Conservation (phyloP, 1,139 yeast species). For the Scheffersomyces quercinus region DNA sequence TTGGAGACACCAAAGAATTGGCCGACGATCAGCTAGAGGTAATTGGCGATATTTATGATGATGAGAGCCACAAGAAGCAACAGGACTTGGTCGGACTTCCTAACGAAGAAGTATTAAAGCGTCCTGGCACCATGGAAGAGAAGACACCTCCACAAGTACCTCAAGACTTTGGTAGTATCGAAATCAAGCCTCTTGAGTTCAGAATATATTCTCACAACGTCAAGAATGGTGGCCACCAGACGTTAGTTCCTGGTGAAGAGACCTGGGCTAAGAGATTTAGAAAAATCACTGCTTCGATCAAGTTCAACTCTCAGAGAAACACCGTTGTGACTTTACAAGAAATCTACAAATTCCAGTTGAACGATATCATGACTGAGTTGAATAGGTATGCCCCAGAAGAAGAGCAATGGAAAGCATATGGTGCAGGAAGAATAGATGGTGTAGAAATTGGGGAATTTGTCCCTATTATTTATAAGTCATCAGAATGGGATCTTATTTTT, state of each 20-base stretch:
- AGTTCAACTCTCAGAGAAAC: slow-evolving; percentile 23
- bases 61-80: slow-evolving; percentile 8
- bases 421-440: slow-evolving; percentile 39
- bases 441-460: slow-evolving; percentile 34
- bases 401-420: slow-evolving; percentile 33
- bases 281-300: slow-evolving; percentile 29
- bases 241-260: slow-evolving; percentile 30
- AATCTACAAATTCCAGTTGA: slow-evolving; percentile 34
- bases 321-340: slow-evolving; percentile 39
- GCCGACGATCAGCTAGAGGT: slow-evolving; percentile 17
- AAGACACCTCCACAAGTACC: slow-evolving; percentile 18
- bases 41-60: slow-evolving; percentile 17
- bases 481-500: slow-evolving; percentile 34
- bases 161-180: slow-evolving; percentile 11
- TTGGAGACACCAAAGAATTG: slow-evolving; percentile 24
- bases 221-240: slow-evolving; percentile 34
- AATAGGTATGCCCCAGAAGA: slow-evolving; percentile 22
- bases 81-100: slow-evolving; percentile 4
- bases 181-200: slow-evolving; percentile 22
- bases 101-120: slow-evolving; percentile 4
- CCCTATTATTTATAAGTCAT: slow-evolving; percentile 28
- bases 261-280: slow-evolving; percentile 29
- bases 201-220: slow-evolving; percentile 42
- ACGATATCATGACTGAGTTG: slow-evolving; percentile 30
- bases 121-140: slow-evolving; percentile 18